Evolutionary conservation across 2,329 filamentous ascomycete species (phyloP).

Genomic region (Botrytis galanthina): DNA sequence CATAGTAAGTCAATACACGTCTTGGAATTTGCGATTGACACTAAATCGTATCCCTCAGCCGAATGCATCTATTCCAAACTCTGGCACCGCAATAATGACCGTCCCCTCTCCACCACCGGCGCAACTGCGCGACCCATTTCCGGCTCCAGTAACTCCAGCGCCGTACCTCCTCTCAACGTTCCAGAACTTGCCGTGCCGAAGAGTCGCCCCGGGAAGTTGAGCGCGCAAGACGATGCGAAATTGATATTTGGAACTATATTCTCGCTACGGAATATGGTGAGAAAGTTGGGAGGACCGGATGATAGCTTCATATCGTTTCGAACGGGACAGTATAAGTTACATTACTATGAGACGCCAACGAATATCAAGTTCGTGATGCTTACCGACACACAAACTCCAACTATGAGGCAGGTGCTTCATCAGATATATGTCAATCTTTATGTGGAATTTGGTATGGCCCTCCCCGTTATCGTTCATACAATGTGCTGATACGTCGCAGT

Average conservation of each 20-base stretch:
- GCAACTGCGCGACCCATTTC: slow-evolving; percentile 51
- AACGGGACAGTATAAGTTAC: slow-evolving; percentile 93
- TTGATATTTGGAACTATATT: slow-evolving; percentile 97
- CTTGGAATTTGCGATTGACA: slow-evolving; percentile 23
- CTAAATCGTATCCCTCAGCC: slow-evolving; percentile 52
- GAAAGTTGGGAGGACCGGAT: slow-evolving; percentile 89
- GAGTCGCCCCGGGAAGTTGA: slow-evolving; percentile 36
- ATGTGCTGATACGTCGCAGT: slow-evolving; percentile 45
- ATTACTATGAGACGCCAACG: slow-evolving; percentile 97
- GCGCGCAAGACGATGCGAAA: slow-evolving; percentile 81
- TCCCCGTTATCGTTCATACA: slow-evolving; percentile 22
- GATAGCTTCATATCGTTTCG: slow-evolving; percentile 93
- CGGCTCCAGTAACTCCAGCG: slow-evolving; percentile 46
- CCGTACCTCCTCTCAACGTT: slow-evolving; percentile 36
- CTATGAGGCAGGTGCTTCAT: slow-evolving; percentile 90
- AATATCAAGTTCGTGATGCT: slow-evolving; percentile 96
- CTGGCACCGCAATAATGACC: slow-evolving; percentile 54
- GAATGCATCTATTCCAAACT: slow-evolving; percentile 95
- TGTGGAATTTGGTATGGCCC: slow-evolving; percentile 80
- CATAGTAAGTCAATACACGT: slow-evolving; percentile 65
- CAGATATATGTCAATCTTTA: slow-evolving; percentile 99
- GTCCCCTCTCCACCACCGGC: slow-evolving; percentile 32
- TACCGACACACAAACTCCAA: slow-evolving; percentile 83
- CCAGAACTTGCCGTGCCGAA: slow-evolving; percentile 36
- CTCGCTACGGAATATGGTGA: slow-evolving; percentile 92